These are phyloP conservation scores for Hibiscus trionum DNA, from an alignment of 345 rosid genomes.

Conservation along the genomic window DNA sequence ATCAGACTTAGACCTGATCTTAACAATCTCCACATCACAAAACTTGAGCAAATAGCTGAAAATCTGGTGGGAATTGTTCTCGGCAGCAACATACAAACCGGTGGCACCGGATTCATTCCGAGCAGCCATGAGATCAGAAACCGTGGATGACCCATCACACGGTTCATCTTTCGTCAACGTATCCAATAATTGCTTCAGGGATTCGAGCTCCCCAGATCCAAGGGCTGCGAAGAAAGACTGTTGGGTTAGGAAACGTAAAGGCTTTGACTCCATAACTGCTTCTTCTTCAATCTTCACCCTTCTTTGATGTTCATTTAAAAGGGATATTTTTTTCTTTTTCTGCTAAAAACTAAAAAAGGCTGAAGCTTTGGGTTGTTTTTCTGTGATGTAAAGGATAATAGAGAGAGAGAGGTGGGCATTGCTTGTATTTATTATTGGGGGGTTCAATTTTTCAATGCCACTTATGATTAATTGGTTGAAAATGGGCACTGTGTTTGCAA, in stretches of 20 bases:
- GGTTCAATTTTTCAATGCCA: not conserved
- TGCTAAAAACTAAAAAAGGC: not conserved
- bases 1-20: constrained; percentile 81
- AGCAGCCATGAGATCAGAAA: constrained; percentile 64
- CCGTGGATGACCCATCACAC: constrained; percentile 40
- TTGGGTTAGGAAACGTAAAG: constrained; percentile 60
- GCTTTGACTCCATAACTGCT: constrained; percentile 51
- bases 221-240: constrained; percentile 77
- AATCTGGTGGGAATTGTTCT: constrained; percentile 38
- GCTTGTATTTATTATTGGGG: not conserved
- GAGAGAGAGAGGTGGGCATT: not conserved
- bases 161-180: constrained; percentile 39
- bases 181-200: constrained; percentile 42
- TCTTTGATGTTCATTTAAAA: not conserved
- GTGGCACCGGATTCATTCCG: constrained; percentile 77
- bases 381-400: not conserved
- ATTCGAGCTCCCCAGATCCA: constrained; percentile 54
- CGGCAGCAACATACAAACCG: constrained; percentile 63
- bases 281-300: not conserved
- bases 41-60: constrained; percentile 60
- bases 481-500: not conserved
- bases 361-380: not conserved
- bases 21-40: constrained; percentile 49
- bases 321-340: not conserved
- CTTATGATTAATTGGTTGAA: not conserved